Conservation (phyloP, 768 basidiomycete species). For the Amanita subjunquillea region DNA sequence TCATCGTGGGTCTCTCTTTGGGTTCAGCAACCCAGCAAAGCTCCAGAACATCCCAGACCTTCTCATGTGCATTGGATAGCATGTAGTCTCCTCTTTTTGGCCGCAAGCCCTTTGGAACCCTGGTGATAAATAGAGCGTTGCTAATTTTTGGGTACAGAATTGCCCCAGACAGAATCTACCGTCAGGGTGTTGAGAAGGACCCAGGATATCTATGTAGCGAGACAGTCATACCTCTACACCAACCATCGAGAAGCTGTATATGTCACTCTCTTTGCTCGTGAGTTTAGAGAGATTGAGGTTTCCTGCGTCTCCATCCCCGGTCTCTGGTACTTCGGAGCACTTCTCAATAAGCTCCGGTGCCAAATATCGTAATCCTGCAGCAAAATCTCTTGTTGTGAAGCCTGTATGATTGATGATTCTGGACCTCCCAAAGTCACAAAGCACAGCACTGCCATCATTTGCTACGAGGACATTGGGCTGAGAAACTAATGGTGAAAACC, state of each 20-base stretch:
- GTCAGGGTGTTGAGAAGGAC: background rate
- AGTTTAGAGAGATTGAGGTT: no score
- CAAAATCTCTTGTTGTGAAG: conserved; percentile 28
- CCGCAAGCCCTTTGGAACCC: background rate
- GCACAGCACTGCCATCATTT: conserved; percentile 38
- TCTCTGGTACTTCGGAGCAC: no score
- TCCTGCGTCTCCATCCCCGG: no score
- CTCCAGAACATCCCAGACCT: conserved; percentile 32
- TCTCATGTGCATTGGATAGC: background rate
- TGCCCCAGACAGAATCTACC: background rate
- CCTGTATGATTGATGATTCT: conserved; percentile 36
- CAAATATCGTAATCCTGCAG: conserved; percentile 42
- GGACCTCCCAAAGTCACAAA: conserved; percentile 55
- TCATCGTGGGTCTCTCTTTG: conserved; percentile 32
- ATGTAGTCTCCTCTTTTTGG: background rate
- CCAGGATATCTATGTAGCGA: no score
- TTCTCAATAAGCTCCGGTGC: conserved; percentile 32
- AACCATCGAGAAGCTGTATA: conserved; percentile 49
- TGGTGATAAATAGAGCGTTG: background rate
- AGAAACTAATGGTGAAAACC: background rate
- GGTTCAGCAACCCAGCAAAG: conserved; percentile 34
- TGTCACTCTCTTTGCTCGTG: conserved; percentile 27
- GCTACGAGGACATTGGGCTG: conserved; percentile 51
- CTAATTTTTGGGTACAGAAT: background rate
- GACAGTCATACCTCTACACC: conserved; percentile 10